Evolutionary conservation across 2,329 filamentous ascomycete genomes (phyloP), one percentile per base, ranked within the genome.

Genomic region (Aspergillus ochraceoroseus): DNA sequence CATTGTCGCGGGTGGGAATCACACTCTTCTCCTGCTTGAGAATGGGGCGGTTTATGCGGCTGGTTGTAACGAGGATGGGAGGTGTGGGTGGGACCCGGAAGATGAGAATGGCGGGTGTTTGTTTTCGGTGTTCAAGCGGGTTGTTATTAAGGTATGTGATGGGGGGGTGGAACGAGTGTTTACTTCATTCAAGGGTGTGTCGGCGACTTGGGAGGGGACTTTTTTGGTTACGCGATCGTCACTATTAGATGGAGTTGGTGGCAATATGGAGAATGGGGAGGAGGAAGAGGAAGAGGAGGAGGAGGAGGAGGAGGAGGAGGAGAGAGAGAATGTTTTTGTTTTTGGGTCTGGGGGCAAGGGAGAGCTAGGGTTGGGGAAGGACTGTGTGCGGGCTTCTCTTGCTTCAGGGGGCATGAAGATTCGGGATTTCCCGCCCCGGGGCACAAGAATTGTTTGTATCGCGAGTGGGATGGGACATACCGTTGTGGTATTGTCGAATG

Each of bases 161-260:
- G 2, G 12, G 1, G 28, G 27, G 3, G 47, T 34, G 4, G 48
- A 42, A 2, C 29, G 8, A 8, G 19, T 28, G 4, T 32, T 59
- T 46, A 19, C 57, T 68, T 25, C 65, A 54, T 49, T 67, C 54
- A 56, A 65, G 73, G 49, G 57, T 32, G 70, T 83, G 33, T 79
- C 85, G 5, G 86, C 87, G 3, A 87, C 85, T 0, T 95, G 88
- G 88, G 81, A 84, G 52, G 80, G 81, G 5, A 83, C 82, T 0
- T 69, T 86, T 13, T 63, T 87, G 27, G 75, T 82, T 2, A 58
- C 70, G 14, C 22, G 17, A 4, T 19, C n/a, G 8, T n/a, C n/a
- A n/a, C n/a, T n/a, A n/a, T n/a, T n/a, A n/a, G n/a, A n/a, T n/a
- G n/a, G n/a, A n/a, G n/a, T n/a, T n/a, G n/a, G n/a, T n/a, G n/a